Evolutionary conservation across 306 rosid species (phyloP).

Genomic region (Glycine soja): DNA sequence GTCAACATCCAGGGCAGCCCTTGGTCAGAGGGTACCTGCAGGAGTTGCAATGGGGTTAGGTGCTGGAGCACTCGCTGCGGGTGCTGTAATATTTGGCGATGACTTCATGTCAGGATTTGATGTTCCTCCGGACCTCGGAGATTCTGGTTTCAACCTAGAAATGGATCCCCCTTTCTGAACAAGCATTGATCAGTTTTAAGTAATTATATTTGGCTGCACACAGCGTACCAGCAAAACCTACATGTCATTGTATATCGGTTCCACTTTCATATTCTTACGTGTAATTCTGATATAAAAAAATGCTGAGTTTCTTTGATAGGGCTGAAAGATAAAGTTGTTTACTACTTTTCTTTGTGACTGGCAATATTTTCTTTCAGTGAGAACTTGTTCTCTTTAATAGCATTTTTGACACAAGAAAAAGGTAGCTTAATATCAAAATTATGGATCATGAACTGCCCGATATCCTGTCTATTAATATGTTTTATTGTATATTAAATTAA

Average conservation of each 20-base stretch:
- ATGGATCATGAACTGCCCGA: background rate
- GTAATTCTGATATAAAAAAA: conserved; percentile 1
- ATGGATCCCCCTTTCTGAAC: conserved; percentile 56
- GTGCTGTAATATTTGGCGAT: conserved; percentile 85
- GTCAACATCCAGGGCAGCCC: conserved; percentile 57
- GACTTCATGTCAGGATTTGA: conserved; percentile 80
- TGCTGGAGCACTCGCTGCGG: conserved; percentile 85
- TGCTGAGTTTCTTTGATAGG: background rate
- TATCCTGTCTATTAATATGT: background rate
- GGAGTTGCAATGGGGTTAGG: conserved; percentile 70
- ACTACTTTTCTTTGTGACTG: conserved; percentile 10
- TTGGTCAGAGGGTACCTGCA: conserved; percentile 48
- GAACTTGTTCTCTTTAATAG: conserved; percentile 14
- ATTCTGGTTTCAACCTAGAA: conserved; percentile 52
- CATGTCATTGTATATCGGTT: conserved; percentile 8
- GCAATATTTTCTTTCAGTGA: conserved; percentile 20
- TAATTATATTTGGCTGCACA: conserved; percentile 20
- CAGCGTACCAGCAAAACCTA: background rate
- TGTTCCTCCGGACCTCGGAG: conserved; percentile 57
- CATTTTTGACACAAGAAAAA: background rate
- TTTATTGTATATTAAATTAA: background rate
- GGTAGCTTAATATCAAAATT: conserved; percentile 16
- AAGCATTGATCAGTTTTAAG: conserved; percentile 41
- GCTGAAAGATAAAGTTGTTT: conserved; percentile 25
- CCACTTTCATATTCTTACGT: conserved; percentile 26